Base-by-base conservation (phyloP, 2,329 filamentous ascomycete species). In the Penicillium palitans region DNA sequence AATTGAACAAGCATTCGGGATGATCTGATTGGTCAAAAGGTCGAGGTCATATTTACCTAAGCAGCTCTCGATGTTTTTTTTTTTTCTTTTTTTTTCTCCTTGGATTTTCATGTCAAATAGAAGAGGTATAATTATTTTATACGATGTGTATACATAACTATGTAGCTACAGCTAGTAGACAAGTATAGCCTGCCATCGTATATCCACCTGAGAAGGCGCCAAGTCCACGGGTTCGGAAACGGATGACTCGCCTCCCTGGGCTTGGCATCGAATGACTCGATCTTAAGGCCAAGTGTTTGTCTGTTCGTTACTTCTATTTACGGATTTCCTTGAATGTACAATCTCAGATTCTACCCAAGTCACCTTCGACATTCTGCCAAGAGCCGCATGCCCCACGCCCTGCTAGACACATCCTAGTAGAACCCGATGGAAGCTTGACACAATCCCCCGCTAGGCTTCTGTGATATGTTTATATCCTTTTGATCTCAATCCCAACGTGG, bases 401-500 rank as follows among this genome's bases (percentile, higher is more conserved):
- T 71, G 40, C 61, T 48, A 55, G 56, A 69, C 65, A 65, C 68
- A 70, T 59, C 61, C 64, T 72, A 62, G 71, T 72, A 63, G 72
- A 74, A 74, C 66, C 70, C 49, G 46, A 72, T 74, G 66, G 72
- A 74, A 74, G 47, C 58, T 41, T 58, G 60, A 60, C 55, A 62
- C 58, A 60, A 61, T 21, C 21, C 46, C 50, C 51, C 58, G 47
- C 55, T 56, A 48, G 37, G 41, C n/a, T 44, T 44, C 37, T 61
- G 53, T 52, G 58, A 39, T 40, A 61, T 67, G 61, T 65, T 68
- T 59, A 64, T 54, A 51, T 57, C 50, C 60, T 51, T 61, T 51
- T 55, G 40, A 57, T 39, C 29, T n/a, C 37, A 58, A 45, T 29
- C 10, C 4, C 39, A 56, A 50, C 46, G 54, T 59, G 56, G 44